phyloP scores from a whole-genome alignment of 140 eudicot species.

The Stevia rebaudiana region DNA sequence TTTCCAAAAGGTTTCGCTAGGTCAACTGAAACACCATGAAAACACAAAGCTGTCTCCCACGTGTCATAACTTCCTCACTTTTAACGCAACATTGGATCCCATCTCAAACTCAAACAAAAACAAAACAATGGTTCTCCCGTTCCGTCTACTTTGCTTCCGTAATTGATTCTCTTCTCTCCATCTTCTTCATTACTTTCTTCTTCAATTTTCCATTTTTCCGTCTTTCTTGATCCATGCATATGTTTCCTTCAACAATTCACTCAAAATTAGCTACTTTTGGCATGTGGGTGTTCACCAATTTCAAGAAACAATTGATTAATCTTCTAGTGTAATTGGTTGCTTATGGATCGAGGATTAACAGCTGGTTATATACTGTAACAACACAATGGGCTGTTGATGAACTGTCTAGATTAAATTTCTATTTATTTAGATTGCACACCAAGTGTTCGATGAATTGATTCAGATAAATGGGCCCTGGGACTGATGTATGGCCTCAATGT shows the following conservation, averaged over 20 bases:
- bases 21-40: conserved; percentile 16
- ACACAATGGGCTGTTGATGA: conserved; percentile 22
- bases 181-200: conserved; percentile 14
- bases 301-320: conserved; percentile 21
- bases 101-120: conserved; percentile 2
- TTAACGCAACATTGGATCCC: conserved; percentile 13
- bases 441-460: conserved; percentile 31
- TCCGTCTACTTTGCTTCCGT: conserved; percentile 52
- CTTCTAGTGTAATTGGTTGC: conserved; percentile 4
- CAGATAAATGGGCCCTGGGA: conserved; percentile 53
- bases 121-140: conserved; percentile 37
- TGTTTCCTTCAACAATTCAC: conserved; percentile 3
- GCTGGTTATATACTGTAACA: conserved; percentile 21
- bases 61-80: conserved; percentile 15
- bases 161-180: conserved; percentile 28
- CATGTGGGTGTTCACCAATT: conserved; percentile 37
- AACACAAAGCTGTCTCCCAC: conserved; percentile 16
- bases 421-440: conserved; percentile 13
- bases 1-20: not conserved
- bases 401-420: not conserved
- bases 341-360: conserved; percentile 20
- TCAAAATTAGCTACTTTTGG: conserved; percentile 10
- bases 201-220: conserved; percentile 6
- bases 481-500: conserved; percentile 47
- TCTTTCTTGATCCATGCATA: not conserved